Percentiles rank a stretch among this genome's conserved stretches.
Conservation (phyloP, 2,329 filamentous ascomycete species). For the Thermothelomyces thermophilus region DNA sequence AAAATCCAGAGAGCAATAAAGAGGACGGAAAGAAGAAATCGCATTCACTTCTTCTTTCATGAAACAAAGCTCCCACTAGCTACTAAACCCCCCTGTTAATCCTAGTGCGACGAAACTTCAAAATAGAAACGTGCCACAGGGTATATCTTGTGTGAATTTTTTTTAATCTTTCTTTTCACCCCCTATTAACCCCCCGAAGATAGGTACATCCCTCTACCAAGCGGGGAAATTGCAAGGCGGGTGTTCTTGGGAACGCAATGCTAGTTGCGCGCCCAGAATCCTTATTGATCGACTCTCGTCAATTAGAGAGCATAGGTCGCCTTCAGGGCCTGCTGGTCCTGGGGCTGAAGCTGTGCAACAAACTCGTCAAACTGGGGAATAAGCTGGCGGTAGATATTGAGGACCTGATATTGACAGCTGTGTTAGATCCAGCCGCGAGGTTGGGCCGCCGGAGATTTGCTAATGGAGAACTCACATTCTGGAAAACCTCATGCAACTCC, state of each 20-base stretch:
- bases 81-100: background rate
- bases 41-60: background rate
- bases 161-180: background rate
- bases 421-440: background rate
- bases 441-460: too few relatives aligned
- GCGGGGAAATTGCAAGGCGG: too few relatives aligned
- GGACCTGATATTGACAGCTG: slow-evolving; percentile 33
- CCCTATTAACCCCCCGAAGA: background rate
- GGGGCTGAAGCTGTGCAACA: slow-evolving; percentile 42
- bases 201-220: slow-evolving; percentile 7
- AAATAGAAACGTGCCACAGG: background rate
- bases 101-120: background rate
- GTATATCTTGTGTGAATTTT: background rate
- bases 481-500: slow-evolving; percentile 65
- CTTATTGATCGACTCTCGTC: too few relatives aligned
- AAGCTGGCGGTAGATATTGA: slow-evolving; percentile 51
- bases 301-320: slow-evolving; percentile 40
- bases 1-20: too few relatives aligned
- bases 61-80: too few relatives aligned
- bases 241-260: too few relatives aligned
- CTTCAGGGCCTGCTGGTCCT: slow-evolving; percentile 45
- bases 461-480: slow-evolving; percentile 52
- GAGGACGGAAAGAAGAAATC: background rate
- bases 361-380: slow-evolving; percentile 55
- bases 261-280: too few relatives aligned